Evolutionary conservation across 2,329 filamentous ascomycete genomes (phyloP), one percentile per base, ranked within the genome.

Genomic region (Colletotrichum musae): DNA sequence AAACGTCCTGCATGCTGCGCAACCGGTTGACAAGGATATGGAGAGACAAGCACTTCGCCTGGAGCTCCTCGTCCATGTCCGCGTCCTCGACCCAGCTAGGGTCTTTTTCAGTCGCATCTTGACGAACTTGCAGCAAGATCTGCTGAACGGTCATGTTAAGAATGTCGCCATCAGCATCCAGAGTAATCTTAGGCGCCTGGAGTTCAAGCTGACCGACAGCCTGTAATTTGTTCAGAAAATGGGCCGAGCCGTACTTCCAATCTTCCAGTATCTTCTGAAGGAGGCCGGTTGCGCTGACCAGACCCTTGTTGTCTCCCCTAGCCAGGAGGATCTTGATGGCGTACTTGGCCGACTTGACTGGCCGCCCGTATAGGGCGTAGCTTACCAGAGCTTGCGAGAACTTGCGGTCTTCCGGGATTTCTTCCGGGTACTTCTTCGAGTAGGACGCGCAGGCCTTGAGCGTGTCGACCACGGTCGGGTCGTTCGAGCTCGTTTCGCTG

Each of bases 401-500:
- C 73, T 93, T 93, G 64, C 92, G 90, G 71, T 97, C 93, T 68
- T 90, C 88, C 1, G 93, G 93, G 61, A 99, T 89, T 70, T 98
- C 95, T 12, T 91, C 87, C 0, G 95, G 91, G 73, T 97, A 95
- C 74, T 92, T 94, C 75, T 92, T 92, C 1, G 95, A 93, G 78
- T 97, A 99, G 2, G 93, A 94, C 10, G 95, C 93, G 78, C 96
- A 98, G 3, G 97, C 95, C 78, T 97, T 98, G 68, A 99, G 85
- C 2, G 95, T 95, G 75, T 98, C 94, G 13, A 96, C 93, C n/a
- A 93, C 91, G 3, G 89, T 87, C 1, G 89, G 80, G 61, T 95
- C 92, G 71, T 95, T 95, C 2, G 86, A 77, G 60, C 88, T 89
- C 18, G 85, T 89, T 21, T 88, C 85, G 4, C 89, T 91, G 0